Base-by-base conservation (phyloP, 2,329 filamentous ascomycete species). In the Fusarium hainanense region DNA sequence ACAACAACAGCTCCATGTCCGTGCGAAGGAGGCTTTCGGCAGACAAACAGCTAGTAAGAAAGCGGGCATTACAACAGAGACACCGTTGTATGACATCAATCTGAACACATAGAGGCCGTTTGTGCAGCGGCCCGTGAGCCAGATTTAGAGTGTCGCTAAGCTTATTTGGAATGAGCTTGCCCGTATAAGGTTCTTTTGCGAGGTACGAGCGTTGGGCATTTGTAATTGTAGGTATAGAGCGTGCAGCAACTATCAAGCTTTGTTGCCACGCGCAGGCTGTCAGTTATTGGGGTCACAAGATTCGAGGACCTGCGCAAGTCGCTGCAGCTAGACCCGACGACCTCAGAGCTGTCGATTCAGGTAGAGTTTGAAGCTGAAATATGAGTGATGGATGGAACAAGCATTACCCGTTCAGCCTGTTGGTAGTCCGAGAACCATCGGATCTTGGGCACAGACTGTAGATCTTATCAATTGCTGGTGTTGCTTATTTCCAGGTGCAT, bases 21-120 rank as follows among this genome's bases (percentile, higher is more conserved):
- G 25, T 60, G 40, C 32, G 9, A 16, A 5, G 4, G 10, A 16
- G 13, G n/a, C 11, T 27, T 52, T 48, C 16, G 7, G 14, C 11
- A 28, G 21, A 18, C 12, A 27, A 7, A n/a, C 5, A 43, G 7
- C 41, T 21, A 25, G 16, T 23, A 43, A 18, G 25, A 34, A 12
- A 34, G 13, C 27, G 43, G 23, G 20, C 6, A 43, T 30, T 16
- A 58, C 14, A 37, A 14, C 9, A 43, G 9, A 37, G 32, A 5
- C 12, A 13, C 34, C 27, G 20, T 61, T 60, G 2, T 13, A 44
- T 62, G 55, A 61, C 41, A 60, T 47, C 32, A 61, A 14, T 16
- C 20, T 41, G 12, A 14, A 6, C 41, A 12, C 14, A 52, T 4
- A 2, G 1, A 7, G 2, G 12, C 5, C 2, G 9, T 6, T 13